These are phyloP conservation scores for Tetrastigma voinierianum DNA, from an alignment of 164 flowering plant species.

Conservation along the genomic window DNA sequence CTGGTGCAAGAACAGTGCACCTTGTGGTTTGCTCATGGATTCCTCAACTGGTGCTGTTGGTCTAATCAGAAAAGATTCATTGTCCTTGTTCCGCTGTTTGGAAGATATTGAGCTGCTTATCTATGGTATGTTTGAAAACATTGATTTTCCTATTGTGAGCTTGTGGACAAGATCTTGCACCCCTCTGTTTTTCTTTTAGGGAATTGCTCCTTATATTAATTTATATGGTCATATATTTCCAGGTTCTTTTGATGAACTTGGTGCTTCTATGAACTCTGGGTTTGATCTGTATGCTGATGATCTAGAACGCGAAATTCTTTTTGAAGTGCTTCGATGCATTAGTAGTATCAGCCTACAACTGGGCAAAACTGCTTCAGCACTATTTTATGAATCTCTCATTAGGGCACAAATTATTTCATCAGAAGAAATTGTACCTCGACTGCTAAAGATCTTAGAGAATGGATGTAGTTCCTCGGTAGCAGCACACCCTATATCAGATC, in stretches of 20 bases:
- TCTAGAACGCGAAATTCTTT: constrained; percentile 52
- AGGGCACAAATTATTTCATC: constrained; percentile 37
- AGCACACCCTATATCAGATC: constrained; percentile 34
- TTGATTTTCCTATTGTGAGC: constrained; percentile 1
- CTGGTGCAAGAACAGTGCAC: constrained; percentile 73
- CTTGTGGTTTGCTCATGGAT: constrained; percentile 61
- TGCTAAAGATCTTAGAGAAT: constrained; percentile 68
- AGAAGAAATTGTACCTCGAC: constrained; percentile 60
- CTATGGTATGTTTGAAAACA: constrained; percentile 50
- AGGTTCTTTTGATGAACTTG: constrained; percentile 59
- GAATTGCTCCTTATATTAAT: neutral
- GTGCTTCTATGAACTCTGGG: constrained; percentile 37
- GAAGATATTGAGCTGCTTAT: constrained; percentile 71
- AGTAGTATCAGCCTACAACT: constrained; percentile 57
- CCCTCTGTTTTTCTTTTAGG: neutral
- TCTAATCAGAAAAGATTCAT: constrained; percentile 60
- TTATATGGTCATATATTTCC: constrained; percentile 1
- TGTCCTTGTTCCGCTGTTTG: constrained; percentile 70
- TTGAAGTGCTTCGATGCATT: constrained; percentile 61
- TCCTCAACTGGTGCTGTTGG: constrained; percentile 62
- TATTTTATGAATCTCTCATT: constrained; percentile 68
- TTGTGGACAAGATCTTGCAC: neutral
- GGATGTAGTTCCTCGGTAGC: constrained; percentile 55
- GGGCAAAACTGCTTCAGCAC: constrained; percentile 68
- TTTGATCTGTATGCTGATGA: constrained; percentile 39